phyloP scores from a whole-genome alignment of 2,329 filamentous ascomycete species.

The Fusarium sp. region DNA sequence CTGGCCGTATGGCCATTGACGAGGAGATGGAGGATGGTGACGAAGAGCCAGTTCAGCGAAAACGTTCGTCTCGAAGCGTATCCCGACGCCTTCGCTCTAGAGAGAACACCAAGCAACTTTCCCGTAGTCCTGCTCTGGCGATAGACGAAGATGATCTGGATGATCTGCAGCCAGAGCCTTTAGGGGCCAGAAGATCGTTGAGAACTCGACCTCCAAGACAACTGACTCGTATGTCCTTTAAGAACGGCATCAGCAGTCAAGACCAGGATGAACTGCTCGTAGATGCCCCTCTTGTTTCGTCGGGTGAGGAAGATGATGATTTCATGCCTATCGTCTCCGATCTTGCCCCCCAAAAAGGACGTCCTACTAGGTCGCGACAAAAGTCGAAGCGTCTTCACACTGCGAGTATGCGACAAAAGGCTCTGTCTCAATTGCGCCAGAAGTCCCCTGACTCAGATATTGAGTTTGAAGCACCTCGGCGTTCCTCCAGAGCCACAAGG shows the following conservation, averaged over 20 bases:
- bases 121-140: constrained; percentile 17
- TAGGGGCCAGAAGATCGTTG: constrained; percentile 27
- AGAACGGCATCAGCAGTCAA: constrained; percentile 30
- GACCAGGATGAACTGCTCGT: constrained; percentile 47
- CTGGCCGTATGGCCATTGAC: constrained; percentile 42
- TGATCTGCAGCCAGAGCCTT: constrained; percentile 6
- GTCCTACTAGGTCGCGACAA: constrained; percentile 30
- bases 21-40: constrained; percentile 38
- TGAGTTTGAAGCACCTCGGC: constrained; percentile 61
- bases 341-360: constrained; percentile 39
- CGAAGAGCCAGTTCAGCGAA: constrained; percentile 7
- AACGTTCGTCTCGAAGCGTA: constrained; percentile 8
- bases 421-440: constrained; percentile 19
- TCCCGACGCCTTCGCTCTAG: constrained; percentile 39
- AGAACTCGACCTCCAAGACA: constrained; percentile 41
- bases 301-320: constrained; percentile 47
- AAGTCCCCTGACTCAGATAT: constrained; percentile 54
- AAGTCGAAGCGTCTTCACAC: constrained; percentile 33
- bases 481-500: constrained; percentile 58
- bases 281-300: constrained; percentile 39
- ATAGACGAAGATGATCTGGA: constrained; percentile 35
- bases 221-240: constrained; percentile 38
- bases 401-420: constrained; percentile 16
- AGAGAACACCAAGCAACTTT: constrained; percentile 32
- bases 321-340: constrained; percentile 49